Evolutionary conservation across 495 filamentous ascomycete genomes (phyloP).

Genomic region (Chaetomidium leptoderma): DNA sequence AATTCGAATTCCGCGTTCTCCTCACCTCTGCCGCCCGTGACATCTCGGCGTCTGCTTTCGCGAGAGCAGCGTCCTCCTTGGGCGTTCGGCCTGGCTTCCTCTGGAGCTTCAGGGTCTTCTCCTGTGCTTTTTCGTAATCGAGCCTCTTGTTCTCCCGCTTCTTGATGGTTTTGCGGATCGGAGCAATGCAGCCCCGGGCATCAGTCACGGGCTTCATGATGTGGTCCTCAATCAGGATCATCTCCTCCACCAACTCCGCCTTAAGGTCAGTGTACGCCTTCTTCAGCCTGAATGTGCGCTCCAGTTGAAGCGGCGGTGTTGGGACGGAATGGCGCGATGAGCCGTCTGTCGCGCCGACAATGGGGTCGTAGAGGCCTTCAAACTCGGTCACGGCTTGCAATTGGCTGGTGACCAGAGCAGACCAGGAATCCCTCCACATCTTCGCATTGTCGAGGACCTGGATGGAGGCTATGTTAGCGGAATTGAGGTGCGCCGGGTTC

Average conservation of each 20-base stretch:
- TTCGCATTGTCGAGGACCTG: slow-evolving; percentile 80
- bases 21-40: slow-evolving; percentile 61
- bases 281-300: slow-evolving; percentile 63
- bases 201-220: slow-evolving; percentile 69
- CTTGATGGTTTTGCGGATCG: slow-evolving; percentile 87
- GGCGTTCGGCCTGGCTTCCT: slow-evolving; percentile 70
- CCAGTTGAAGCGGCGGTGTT: slow-evolving; percentile 61
- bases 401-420: slow-evolving; percentile 67
- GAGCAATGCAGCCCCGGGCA: slow-evolving; percentile 65
- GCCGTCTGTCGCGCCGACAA: slow-evolving; percentile 57
- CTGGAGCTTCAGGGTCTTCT: slow-evolving; percentile 63
- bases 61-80: slow-evolving; percentile 70
- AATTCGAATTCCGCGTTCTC: background rate
- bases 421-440: slow-evolving; percentile 84
- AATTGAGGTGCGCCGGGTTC: background rate
- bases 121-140: slow-evolving; percentile 80
- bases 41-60: slow-evolving; percentile 76
- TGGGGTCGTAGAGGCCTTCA: slow-evolving; percentile 77
- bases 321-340: slow-evolving; percentile 52
- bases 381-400: slow-evolving; percentile 65
- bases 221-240: slow-evolving; percentile 65
- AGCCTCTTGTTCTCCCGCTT: slow-evolving; percentile 84
- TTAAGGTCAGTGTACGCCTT: slow-evolving; percentile 70
- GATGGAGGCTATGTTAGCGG: slow-evolving; percentile 12
- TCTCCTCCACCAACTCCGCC: slow-evolving; percentile 68